A percentile compares a stretch with the other conserved stretches of the same genome.
phyloP scores from a whole-genome alignment of 2,329 filamentous ascomycete species.

The Nannizzia gypsea region DNA sequence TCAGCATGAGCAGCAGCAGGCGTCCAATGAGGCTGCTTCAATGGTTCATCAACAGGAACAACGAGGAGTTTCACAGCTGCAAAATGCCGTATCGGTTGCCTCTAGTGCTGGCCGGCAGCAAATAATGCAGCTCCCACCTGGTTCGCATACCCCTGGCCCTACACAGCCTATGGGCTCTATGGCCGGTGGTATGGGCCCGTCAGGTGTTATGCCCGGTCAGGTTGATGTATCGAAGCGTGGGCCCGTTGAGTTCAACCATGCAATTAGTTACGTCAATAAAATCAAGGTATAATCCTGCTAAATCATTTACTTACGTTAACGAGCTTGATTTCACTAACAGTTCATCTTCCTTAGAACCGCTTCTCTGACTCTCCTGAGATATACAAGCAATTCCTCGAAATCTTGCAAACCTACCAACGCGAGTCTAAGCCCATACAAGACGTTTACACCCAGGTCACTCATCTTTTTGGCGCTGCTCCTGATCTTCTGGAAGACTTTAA shows the following conservation, averaged over 20 bases:
- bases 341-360: conserved; percentile 55
- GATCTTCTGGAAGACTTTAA: conserved; percentile 97
- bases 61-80: conserved; percentile 53
- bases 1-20: conserved; percentile 35
- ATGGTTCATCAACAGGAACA: conserved; percentile 52
- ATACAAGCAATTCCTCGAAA: conserved; percentile 98
- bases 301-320: neutral
- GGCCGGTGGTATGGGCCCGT: conserved; percentile 48
- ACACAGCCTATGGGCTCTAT: conserved; percentile 46
- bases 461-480: conserved; percentile 81
- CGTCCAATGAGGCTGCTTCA: conserved; percentile 32
- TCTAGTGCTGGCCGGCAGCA: conserved; percentile 38
- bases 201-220: conserved; percentile 44
- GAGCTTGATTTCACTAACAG: neutral
- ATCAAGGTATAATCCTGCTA: conserved; percentile 66
- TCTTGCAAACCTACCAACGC: conserved; percentile 92
- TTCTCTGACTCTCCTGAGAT: conserved; percentile 96
- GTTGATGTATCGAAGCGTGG: conserved; percentile 66
- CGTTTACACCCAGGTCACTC: conserved; percentile 93
- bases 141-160: conserved; percentile 34
- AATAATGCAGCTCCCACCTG: conserved; percentile 36
- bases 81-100: conserved; percentile 53
- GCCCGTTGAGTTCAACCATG: conserved; percentile 97
- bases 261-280: conserved; percentile 98
- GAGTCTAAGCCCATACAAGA: conserved; percentile 98